Base-by-base conservation (phyloP, 352 stramenopile species). In the Globisporangium cystogenes region DNA sequence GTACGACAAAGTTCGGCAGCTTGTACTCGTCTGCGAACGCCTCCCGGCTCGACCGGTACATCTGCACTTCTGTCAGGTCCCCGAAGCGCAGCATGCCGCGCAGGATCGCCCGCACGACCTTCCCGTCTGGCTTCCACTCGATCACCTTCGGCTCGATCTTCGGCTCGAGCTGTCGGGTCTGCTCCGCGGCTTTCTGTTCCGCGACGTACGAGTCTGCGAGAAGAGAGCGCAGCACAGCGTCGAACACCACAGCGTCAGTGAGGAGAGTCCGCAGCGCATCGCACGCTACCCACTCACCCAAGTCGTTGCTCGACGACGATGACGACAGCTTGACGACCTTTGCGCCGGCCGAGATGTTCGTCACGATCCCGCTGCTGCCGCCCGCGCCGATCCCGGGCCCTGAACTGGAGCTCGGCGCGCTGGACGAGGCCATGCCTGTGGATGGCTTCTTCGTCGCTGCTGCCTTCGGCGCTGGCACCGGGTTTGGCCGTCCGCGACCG, bases 11-110 rank as follows among this genome's bases (percentile, higher is more conserved):
- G 48, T 68, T 91, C 1, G 76, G 69, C 58, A 87, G 71, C 31
- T 84, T 86, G 59, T 81, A 86, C 57, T 92, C 81, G 48, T 94
- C 83, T 11, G 77, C 73, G 46, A 89, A 94, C 45, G 74, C 70
- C 26, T 68, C 65, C 47, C 67, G 67, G 27, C 72, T 68, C 18
- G 63, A 45, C 0, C 48, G 18, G n/a, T 77, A 85, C 10, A 88
- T 65, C 26, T 67, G 61, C 24, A 90, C 78, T 42, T 93, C 84
- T 0, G 80, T 90, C 15, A 92, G 57, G 56, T 94, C 82, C 36
- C 82, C 84, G 51, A 83, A 94, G 24, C 84, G 80, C 46, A 86
- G 67, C 68, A 94, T 84, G 14, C 55, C 65, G 21, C 83, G 78
- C 21, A 92, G 43, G 27, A 94, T 58, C 1, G 78, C 75, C 3